Base-by-base conservation (phyloP, 129 eudicot species). In the Tanacetum coccineum region DNA sequence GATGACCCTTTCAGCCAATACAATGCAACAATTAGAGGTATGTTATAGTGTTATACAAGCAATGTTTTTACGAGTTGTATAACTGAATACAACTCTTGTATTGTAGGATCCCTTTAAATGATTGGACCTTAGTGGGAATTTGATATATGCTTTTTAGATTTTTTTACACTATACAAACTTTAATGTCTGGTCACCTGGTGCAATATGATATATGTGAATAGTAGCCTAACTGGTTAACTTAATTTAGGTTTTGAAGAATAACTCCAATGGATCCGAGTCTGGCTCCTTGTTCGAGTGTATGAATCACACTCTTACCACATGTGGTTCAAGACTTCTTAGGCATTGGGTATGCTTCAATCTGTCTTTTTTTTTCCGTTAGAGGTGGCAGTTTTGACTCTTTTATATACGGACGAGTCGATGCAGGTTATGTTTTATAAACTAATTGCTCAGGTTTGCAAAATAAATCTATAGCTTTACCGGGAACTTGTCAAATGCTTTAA, bases 21-120 rank as follows among this genome's bases (percentile, higher is more conserved):
- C 96, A 13, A 78, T 93, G 66, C 99, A 88, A 76, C 99, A 93
- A 49, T 74, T 93, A 56, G 96, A 93, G 96, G 96, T 88, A 17
- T 54, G 21, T 54, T 9, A 54, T 61, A 32, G 10, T 36, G 9
- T 28, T 1, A 12, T 50, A 51, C 17, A 2, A 4, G 53, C 62
- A 62, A 39, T 36, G 30, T 18, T 51, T 8, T 36, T 14, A 45
- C 9, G 17, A 46, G 13, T 28, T 17, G 57, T 59, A n/a, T 42
- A 22, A 25, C 67, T n/a, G n/a, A n/a, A n/a, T n/a, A n/a, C n/a
- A n/a, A n/a, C n/a, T n/a, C n/a, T n/a, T n/a, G 42, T 50, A 49
- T 13, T 10, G 17, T 13, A 59, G 18, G 60, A 26, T 13, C 13
- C 9, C 40, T 48, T 60, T 30, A 50, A 58, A 21, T 71, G 14